Percentiles rank a stretch among this genome's conserved stretches.
Evolutionary conservation across 2,329 filamentous ascomycete genomes (phyloP).

Genomic region (Penicillium sp.): DNA sequence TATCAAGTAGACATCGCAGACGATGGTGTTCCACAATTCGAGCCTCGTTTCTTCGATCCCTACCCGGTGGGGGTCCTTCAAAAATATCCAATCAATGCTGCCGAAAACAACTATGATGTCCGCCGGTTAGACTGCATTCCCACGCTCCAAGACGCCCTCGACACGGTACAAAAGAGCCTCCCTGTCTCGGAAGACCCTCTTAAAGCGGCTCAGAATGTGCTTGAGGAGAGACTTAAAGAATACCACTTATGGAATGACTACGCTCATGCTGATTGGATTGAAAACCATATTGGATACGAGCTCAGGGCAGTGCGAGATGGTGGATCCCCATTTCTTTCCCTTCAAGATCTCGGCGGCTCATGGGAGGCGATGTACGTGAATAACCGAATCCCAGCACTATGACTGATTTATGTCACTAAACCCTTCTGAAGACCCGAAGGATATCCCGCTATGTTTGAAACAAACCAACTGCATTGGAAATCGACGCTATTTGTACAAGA

Average conservation of each 20-base stretch:
- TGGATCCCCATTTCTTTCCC: background rate
- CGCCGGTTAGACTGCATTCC: background rate
- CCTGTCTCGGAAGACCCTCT: background rate
- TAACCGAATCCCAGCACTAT: background rate
- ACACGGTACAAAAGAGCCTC: background rate
- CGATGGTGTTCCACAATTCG: background rate
- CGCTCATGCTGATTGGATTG: background rate
- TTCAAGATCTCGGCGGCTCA: background rate
- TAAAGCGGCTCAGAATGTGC: background rate
- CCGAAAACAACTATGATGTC: background rate
- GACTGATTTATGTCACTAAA: background rate
- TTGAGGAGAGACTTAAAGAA: background rate
- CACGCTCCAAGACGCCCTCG: background rate
- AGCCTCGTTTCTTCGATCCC: slow-evolving; percentile 1
- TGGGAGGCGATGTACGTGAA: background rate
- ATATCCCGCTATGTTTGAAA: background rate
- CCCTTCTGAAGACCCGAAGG: background rate
- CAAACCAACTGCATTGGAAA: background rate
- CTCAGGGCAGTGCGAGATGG: background rate
- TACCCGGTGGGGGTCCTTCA: background rate
- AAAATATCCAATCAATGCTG: slow-evolving; percentile 1
- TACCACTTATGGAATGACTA: background rate
- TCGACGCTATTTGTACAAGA: background rate
- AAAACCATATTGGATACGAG: background rate
- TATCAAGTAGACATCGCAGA: background rate